Evolutionary conservation across 2,329 filamentous ascomycete genomes (phyloP).

Genomic region (Albophoma yamanashiensis): DNA sequence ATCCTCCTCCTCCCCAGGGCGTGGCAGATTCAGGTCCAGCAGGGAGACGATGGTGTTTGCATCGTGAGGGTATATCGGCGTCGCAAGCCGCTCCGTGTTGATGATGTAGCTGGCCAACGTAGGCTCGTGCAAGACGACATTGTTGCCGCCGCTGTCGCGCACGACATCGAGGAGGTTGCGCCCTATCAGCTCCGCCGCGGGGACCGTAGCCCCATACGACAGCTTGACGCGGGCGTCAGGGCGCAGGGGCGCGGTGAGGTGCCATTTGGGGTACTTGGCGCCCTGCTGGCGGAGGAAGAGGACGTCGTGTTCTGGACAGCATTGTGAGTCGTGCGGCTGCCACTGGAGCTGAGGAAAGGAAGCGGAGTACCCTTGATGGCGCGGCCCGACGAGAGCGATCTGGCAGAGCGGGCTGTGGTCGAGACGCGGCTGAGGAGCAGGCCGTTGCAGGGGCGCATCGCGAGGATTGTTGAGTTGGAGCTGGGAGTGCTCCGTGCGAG

Average conservation of each 20-base stretch:
- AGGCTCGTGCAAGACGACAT: conserved; percentile 50
- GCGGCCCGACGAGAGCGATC: conserved; percentile 14
- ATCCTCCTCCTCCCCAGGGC: conserved; percentile 21
- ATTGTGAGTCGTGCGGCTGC: not conserved
- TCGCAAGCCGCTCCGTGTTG: conserved; percentile 58
- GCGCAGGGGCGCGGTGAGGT: conserved; percentile 24
- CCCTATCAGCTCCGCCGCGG: conserved; percentile 52
- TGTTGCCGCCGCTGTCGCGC: conserved; percentile 34
- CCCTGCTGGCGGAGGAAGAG: conserved; percentile 29
- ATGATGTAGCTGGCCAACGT: conserved; percentile 65
- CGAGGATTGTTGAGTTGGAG: not conserved
- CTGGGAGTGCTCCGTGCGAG: too few species aligned
- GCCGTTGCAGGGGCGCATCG: not conserved
- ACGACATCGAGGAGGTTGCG: conserved; percentile 48
- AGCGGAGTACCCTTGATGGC: conserved; percentile 13
- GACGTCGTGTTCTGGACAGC: conserved; percentile 25
- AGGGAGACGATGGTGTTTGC: conserved; percentile 65
- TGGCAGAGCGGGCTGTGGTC: not conserved
- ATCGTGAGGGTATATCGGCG: conserved; percentile 65
- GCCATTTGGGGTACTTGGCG: conserved; percentile 23
- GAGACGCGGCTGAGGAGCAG: not conserved
- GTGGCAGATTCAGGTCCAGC: conserved; percentile 58
- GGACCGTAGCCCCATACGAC: conserved; percentile 34
- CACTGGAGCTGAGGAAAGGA: not conserved
- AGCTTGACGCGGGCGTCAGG: conserved; percentile 20